A percentile compares a stretch with the other conserved stretches of the same genome.
Conservation (phyloP, 768 basidiomycete species). For the Mycena leptocephala region DNA sequence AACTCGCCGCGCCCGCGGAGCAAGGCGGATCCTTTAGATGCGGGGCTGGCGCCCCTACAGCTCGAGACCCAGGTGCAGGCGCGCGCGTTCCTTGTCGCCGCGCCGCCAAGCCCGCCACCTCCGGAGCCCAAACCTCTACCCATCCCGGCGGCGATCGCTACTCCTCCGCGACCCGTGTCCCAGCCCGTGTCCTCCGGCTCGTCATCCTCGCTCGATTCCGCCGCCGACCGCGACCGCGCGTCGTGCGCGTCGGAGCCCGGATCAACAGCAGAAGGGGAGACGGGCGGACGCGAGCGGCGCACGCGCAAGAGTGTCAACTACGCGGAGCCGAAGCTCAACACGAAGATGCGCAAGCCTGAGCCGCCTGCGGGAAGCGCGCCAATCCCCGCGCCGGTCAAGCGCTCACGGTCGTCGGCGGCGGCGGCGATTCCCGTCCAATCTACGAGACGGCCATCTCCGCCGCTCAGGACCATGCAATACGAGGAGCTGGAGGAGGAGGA, state of each 20-base stretch:
- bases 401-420: conserved; percentile 62
- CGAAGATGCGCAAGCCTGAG: conserved; percentile 94
- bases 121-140: conserved; percentile 40
- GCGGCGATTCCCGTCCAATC: conserved; percentile 53
- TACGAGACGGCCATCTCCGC: conserved; percentile 44
- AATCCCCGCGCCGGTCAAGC: conserved; percentile 59
- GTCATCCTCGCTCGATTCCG: conserved; percentile 34
- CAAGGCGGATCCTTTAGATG: conserved; percentile 12
- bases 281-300: conserved; percentile 69
- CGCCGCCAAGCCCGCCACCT: conserved; percentile 40
- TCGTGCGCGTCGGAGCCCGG: conserved; percentile 36
- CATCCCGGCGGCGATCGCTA: not conserved
- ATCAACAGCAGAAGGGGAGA: conserved; percentile 44
- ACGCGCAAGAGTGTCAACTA: conserved; percentile 89
- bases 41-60: not conserved
- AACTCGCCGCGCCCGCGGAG: conserved; percentile 61
- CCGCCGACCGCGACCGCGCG: conserved; percentile 39
- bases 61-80: conserved; percentile 26
- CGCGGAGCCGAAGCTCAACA: conserved; percentile 90
- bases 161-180: not conserved
- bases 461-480: conserved; percentile 19
- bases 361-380: conserved; percentile 56
- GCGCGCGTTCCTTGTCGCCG: conserved; percentile 41
- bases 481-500: conserved; percentile 39
- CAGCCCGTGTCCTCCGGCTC: conserved; percentile 29